phyloP scores from a whole-genome alignment of 441 rosid species.

The Arabidopsis lyrata region DNA sequence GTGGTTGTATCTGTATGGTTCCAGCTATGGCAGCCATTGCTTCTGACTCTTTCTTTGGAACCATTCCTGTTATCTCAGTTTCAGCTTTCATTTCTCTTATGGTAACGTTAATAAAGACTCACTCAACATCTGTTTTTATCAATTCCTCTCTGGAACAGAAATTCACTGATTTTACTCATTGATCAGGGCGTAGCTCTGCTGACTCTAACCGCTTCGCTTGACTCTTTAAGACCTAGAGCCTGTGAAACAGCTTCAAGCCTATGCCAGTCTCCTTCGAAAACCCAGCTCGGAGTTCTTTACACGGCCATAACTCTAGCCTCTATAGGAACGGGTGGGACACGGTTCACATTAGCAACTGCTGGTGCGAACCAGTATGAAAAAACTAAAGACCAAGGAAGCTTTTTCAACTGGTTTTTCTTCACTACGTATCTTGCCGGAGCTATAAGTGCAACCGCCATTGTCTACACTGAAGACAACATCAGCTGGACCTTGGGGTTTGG shows the following conservation, averaged over 20 bases:
- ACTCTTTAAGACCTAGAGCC: constrained; percentile 46
- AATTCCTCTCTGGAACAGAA: constrained; percentile 25
- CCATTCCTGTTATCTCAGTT: constrained; percentile 53
- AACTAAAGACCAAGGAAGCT: constrained; percentile 45
- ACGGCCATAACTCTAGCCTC: constrained; percentile 47
- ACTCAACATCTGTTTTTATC: not conserved
- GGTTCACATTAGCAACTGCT: constrained; percentile 52
- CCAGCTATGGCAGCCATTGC: constrained; percentile 53
- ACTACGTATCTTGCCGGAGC: constrained; percentile 40
- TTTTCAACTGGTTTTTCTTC: constrained; percentile 65
- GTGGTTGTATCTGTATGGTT: constrained; percentile 52
- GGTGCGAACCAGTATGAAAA: constrained; percentile 58
- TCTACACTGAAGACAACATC: constrained; percentile 52
- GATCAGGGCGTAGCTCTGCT: constrained; percentile 49
- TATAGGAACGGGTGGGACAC: constrained; percentile 50
- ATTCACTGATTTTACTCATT: constrained; percentile 38
- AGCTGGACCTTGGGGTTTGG: constrained; percentile 58
- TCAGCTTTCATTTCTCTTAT: constrained; percentile 52
- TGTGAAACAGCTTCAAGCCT: constrained; percentile 44
- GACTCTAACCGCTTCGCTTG: constrained; percentile 51
- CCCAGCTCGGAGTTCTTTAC: constrained; percentile 51
- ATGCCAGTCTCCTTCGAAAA: constrained; percentile 47
- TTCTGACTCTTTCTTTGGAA: constrained; percentile 57
- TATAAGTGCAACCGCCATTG: constrained; percentile 45
- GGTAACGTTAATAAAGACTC: constrained; percentile 30